These are phyloP conservation scores for Mortierella sp. DNA, from an alignment of 371 early-diverging fungal species.

Conservation along the genomic window DNA sequence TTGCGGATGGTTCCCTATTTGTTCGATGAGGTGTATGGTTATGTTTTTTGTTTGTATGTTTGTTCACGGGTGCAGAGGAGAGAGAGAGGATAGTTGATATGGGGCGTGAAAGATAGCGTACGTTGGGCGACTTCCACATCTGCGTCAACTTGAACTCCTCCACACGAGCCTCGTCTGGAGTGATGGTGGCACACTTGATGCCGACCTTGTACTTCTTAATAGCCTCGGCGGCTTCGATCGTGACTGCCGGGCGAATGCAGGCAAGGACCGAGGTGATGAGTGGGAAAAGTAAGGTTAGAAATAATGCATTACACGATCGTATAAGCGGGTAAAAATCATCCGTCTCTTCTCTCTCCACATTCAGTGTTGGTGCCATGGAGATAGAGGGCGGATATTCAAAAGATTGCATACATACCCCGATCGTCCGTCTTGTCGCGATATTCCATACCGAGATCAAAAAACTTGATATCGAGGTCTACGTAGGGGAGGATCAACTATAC, in stretches of 20 bases:
- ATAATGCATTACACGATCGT: background rate
- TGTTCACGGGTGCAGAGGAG: background rate
- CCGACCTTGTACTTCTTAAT: constrained; percentile 94
- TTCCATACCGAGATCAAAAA: constrained; percentile 93
- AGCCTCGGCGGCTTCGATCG: constrained; percentile 94
- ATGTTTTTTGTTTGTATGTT: too few relatives aligned
- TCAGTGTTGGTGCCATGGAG: background rate
- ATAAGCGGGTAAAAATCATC: background rate
- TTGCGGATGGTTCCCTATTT: constrained; percentile 88
- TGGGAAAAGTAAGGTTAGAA: background rate
- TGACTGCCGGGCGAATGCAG: constrained; percentile 60
- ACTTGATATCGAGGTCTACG: constrained; percentile 90
- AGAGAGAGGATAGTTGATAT: background rate
- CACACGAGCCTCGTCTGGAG: constrained; percentile 94
- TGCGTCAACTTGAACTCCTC: constrained; percentile 93
- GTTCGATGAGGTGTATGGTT: too few relatives aligned
- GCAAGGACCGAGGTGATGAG: background rate
- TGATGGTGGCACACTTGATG: constrained; percentile 97
- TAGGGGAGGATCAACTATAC: constrained; percentile 84
- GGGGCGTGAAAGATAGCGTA: constrained; percentile 12
- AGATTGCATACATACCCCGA: constrained; percentile 15
- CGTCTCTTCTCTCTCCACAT: background rate
- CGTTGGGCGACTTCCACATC: constrained; percentile 97
- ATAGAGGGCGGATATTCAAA: background rate
- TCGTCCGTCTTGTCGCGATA: constrained; percentile 80